Evolutionary conservation across 1,139 yeast species (phyloP).

Genomic region (Taphrina wiesneri): DNA sequence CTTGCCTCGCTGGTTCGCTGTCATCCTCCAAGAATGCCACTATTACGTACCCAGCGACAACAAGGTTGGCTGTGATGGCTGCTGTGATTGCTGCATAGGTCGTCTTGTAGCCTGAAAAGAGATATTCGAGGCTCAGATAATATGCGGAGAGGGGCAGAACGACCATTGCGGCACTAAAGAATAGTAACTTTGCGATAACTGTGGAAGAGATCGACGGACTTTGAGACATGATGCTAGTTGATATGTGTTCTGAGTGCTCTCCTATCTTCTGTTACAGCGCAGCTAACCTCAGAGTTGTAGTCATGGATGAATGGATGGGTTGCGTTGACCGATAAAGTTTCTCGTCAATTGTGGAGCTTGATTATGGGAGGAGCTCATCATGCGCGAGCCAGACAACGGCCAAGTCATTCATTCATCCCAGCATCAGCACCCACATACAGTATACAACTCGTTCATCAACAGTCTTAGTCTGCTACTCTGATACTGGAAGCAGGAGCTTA

Average conservation of each 20-base stretch:
- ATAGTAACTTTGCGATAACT: conserved; percentile 15
- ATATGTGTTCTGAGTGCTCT: no score
- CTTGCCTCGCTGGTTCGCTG: neutral
- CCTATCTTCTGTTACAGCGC: no score
- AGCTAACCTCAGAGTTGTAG: neutral
- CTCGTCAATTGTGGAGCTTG: neutral
- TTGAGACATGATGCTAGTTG: neutral
- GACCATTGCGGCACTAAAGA: conserved; percentile 89
- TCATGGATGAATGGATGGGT: neutral
- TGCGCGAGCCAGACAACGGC: neutral
- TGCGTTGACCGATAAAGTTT: neutral
- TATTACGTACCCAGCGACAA: conserved; percentile 78
- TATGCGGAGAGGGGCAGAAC: conserved; percentile 72
- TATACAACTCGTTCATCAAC: neutral
- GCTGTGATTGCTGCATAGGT: conserved; percentile 69
- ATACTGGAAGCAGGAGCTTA: no score
- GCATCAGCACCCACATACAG: neutral
- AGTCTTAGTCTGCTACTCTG: neutral
- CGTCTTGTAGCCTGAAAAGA: conserved; percentile 32
- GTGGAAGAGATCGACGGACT: conserved; percentile 4
- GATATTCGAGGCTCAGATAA: conserved; percentile 56
- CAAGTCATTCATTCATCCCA: neutral
- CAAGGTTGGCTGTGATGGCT: conserved; percentile 83
- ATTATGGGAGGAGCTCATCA: neutral
- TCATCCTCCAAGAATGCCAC: conserved; percentile 81